Conservation (phyloP, 208 protist genomes). For the Leishmania major region DNA sequence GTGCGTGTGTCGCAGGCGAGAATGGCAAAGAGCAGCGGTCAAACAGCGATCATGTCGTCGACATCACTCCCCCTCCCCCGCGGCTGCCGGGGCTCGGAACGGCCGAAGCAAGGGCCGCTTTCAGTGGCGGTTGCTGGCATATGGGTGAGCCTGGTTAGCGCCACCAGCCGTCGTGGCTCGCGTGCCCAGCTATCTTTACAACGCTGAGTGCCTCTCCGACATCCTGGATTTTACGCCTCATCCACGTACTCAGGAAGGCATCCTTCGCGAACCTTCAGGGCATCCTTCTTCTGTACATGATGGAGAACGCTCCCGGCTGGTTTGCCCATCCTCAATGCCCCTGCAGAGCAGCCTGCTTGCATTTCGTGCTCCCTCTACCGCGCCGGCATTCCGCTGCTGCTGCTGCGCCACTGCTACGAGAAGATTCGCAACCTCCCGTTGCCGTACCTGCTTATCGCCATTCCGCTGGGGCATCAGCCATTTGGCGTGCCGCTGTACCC, state of each 20-base stretch:
- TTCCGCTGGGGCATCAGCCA: constrained; percentile 55
- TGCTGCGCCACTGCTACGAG: constrained; percentile 66
- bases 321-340: constrained; percentile 36
- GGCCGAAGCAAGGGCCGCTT: background rate
- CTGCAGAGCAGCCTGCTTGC: constrained; percentile 42
- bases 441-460: constrained; percentile 58
- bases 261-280: constrained; percentile 66
- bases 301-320: constrained; percentile 48
- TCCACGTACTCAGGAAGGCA: constrained; percentile 52
- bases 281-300: constrained; percentile 50
- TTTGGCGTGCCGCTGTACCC: constrained; percentile 55
- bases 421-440: constrained; percentile 56
- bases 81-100: background rate
- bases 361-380: constrained; percentile 55
- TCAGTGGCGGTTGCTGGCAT: constrained; percentile 13
- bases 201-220: constrained; percentile 28
- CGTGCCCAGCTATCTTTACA: constrained; percentile 48
- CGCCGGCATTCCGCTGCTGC: constrained; percentile 46
- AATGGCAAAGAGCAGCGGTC: background rate
- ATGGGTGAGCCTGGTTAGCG: constrained; percentile 43
- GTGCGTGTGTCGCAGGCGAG: background rate
- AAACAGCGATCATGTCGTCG: background rate
- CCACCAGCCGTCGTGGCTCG: constrained; percentile 29
- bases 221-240: constrained; percentile 53
- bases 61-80: background rate